Conservation (phyloP, 2,329 filamentous ascomycete species). For the Microcyclosporella mali region DNA sequence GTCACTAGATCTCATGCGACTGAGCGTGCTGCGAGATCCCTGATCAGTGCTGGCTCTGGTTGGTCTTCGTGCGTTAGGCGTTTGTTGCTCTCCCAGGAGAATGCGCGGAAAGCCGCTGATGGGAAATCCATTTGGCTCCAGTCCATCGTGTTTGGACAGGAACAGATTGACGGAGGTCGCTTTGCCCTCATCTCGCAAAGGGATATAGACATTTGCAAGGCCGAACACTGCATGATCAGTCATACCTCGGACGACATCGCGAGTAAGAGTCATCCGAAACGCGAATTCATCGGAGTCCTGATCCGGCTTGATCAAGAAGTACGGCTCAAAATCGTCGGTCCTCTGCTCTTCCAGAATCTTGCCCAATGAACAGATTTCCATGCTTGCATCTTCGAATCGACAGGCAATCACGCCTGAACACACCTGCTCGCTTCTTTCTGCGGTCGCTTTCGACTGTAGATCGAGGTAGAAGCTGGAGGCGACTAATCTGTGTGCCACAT, state of each 20-base stretch:
- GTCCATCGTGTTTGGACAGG: slow-evolving; percentile 27
- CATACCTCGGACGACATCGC: slow-evolving; percentile 26
- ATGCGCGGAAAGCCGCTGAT: slow-evolving; percentile 33
- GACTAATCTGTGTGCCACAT: slow-evolving; percentile 32
- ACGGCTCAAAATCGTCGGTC: slow-evolving; percentile 30
- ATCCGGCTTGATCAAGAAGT: slow-evolving; percentile 29
- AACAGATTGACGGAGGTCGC: slow-evolving; percentile 30
- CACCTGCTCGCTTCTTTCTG: slow-evolving; percentile 28
- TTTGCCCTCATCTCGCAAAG: slow-evolving; percentile 27
- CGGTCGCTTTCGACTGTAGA: slow-evolving; percentile 28
- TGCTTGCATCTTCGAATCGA: slow-evolving; percentile 31
- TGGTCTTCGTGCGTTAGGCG: slow-evolving; percentile 14
- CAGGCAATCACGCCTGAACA: slow-evolving; percentile 29
- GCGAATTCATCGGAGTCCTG: slow-evolving; percentile 15
- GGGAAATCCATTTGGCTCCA: slow-evolving; percentile 30
- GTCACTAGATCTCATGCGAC: slow-evolving; percentile 12
- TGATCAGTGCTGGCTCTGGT: slow-evolving; percentile 22
- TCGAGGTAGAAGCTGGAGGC: slow-evolving; percentile 37
- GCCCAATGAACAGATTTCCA: slow-evolving; percentile 30
- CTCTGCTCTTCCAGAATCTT: slow-evolving; percentile 23
- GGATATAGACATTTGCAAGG: slow-evolving; percentile 28
- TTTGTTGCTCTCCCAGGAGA: slow-evolving; percentile 25
- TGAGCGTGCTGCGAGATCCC: slow-evolving; percentile 9
- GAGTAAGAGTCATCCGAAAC: slow-evolving; percentile 23
- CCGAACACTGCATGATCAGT: slow-evolving; percentile 27